Percentiles rank a stretch among this genome's conserved stretches.
Evolutionary conservation across 805 yeast species (phyloP).

Genomic region (Dipodascopsis tothii): DNA sequence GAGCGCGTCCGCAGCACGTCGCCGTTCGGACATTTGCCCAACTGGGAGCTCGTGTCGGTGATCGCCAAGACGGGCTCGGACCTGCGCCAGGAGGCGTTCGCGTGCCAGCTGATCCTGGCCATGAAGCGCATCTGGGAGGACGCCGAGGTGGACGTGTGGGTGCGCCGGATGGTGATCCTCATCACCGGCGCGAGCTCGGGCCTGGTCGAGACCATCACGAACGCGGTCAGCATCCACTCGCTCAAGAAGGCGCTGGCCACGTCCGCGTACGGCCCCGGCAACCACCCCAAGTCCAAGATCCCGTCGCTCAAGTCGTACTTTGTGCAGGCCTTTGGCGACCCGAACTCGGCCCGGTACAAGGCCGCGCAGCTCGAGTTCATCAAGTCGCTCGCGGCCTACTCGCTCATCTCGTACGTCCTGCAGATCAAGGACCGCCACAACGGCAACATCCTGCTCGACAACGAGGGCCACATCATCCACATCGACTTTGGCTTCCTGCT

Average conservation of each 20-base stretch:
- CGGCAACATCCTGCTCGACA: constrained; percentile 95
- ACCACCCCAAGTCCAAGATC: constrained; percentile 61
- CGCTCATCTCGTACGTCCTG: constrained; percentile 78
- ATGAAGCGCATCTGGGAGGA: constrained; percentile 79
- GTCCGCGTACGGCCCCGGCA: constrained; percentile 56
- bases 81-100: constrained; percentile 93
- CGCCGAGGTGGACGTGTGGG: constrained; percentile 72
- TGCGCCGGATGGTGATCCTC: constrained; percentile 83
- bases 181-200: constrained; percentile 89
- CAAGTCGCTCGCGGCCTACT: constrained; percentile 83
- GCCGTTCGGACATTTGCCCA: constrained; percentile 73
- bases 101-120: constrained; percentile 85
- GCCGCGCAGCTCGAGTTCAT: constrained; percentile 82
- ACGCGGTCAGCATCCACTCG: constrained; percentile 89
- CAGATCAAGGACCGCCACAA: constrained; percentile 97
- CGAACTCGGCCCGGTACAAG: constrained; percentile 44
- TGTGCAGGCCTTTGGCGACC: constrained; percentile 61
- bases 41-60: constrained; percentile 93
- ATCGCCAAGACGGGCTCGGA: constrained; percentile 96
- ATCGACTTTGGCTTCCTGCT: constrained; percentile 92
- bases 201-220: constrained; percentile 89
- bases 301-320: constrained; percentile 76
- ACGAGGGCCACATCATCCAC: constrained; percentile 83
- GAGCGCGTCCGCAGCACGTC: constrained; percentile 72
- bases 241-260: constrained; percentile 87